phyloP scores from a whole-genome alignment of 371 early-diverging fungal species.

The Apophysomyces variabilis region DNA sequence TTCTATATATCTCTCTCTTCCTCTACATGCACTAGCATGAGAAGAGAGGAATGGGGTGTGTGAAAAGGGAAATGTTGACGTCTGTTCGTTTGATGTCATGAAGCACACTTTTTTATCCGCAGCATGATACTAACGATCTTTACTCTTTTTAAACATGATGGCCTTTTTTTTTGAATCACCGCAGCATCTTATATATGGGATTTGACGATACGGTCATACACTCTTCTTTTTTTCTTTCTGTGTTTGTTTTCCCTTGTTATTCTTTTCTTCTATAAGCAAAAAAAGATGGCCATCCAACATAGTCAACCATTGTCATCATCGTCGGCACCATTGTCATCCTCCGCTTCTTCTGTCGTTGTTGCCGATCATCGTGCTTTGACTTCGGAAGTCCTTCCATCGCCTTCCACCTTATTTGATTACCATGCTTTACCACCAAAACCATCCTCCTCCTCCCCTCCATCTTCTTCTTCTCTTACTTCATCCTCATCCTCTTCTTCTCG shows the following conservation, averaged over 20 bases:
- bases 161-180: background rate
- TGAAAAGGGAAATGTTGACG: too few species aligned
- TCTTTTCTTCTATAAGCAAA: background rate
- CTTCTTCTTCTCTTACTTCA: background rate
- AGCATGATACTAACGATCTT: too few species aligned
- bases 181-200: constrained; percentile 2
- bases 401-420: constrained; percentile 23
- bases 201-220: background rate
- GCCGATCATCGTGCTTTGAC: too few species aligned
- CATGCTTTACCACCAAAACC: constrained; percentile 8
- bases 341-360: too few species aligned
- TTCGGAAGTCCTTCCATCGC: constrained; percentile 5
- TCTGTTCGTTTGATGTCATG: too few species aligned
- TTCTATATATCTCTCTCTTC: too few species aligned
- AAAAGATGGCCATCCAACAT: background rate
- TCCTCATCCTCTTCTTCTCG: constrained; percentile 12
- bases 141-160: too few species aligned
- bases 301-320: background rate
- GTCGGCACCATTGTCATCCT: too few species aligned
- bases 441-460: too few species aligned
- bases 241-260: background rate
- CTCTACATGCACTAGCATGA: too few species aligned
- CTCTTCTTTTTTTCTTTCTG: background rate
- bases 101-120: too few species aligned
- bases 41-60: too few species aligned